These are phyloP conservation scores for Trichoderma atrobrunneum DNA, from an alignment of 2,329 filamentous ascomycete species.

Conservation along the genomic window DNA sequence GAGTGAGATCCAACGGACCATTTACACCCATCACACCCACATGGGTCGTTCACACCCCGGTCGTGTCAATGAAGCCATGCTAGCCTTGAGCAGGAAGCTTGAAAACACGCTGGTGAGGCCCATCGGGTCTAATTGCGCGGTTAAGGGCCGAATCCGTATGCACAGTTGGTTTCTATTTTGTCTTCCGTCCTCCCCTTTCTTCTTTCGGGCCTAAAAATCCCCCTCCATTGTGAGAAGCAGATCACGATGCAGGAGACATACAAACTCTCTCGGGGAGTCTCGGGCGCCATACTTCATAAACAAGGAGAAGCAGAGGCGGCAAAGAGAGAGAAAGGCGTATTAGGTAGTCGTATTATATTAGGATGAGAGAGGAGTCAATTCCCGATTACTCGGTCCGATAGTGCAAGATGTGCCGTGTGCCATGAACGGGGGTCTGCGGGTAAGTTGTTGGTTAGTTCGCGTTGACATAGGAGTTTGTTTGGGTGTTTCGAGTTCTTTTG, in stretches of 20 bases:
- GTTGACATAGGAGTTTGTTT: background rate
- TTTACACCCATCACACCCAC: background rate
- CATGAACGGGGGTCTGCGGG: background rate
- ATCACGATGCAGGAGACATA: background rate
- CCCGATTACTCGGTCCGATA: slow-evolving; percentile 12
- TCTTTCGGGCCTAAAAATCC: background rate
- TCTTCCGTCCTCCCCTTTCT: background rate
- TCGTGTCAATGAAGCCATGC: background rate
- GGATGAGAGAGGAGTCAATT: background rate
- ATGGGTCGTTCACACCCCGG: background rate
- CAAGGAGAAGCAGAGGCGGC: background rate
- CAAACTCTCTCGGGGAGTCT: slow-evolving; percentile 1
- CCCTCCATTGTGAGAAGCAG: background rate
- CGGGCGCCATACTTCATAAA: background rate
- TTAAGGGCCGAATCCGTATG: slow-evolving; percentile 16
- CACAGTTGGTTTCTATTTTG: background rate
- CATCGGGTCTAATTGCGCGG: background rate
- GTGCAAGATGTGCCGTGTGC: background rate
- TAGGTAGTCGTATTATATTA: background rate
- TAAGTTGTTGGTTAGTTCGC: background rate
- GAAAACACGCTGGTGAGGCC: background rate
- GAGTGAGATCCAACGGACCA: background rate
- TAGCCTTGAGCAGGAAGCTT: slow-evolving; percentile 18
- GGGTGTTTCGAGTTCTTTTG: background rate
- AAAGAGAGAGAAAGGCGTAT: background rate